These are phyloP conservation scores for Phytomonas sp. DNA, from an alignment of 208 protist species.

Conservation along the genomic window DNA sequence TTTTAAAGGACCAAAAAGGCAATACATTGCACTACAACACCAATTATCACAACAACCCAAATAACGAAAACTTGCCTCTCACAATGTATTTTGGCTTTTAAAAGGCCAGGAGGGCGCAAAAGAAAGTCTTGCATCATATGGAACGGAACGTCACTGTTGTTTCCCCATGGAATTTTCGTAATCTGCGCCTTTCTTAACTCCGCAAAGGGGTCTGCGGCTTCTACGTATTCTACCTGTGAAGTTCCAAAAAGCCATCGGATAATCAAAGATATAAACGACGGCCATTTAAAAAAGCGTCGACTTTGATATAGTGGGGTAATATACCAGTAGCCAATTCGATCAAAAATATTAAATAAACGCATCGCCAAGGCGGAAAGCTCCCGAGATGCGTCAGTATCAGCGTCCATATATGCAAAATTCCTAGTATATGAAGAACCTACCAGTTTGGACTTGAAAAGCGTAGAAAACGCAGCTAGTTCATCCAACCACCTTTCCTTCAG, in stretches of 20 bases:
- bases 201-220: slow-evolving; percentile 17
- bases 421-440: neutral
- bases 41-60: neutral
- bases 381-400: neutral
- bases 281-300: neutral
- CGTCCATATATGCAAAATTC: neutral
- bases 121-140: neutral
- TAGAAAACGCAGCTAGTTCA: slow-evolving; percentile 13
- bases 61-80: neutral
- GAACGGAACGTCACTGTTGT: neutral
- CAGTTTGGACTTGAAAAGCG: neutral
- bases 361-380: neutral
- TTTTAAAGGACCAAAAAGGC: neutral
- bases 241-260: neutral
- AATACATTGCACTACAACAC: neutral
- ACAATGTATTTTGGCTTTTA: neutral
- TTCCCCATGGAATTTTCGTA: slow-evolving; percentile 10
- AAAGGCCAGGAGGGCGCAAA: neutral
- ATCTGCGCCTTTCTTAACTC: slow-evolving; percentile 10
- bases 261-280: neutral
- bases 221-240: neutral
- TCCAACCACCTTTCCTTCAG: slow-evolving; percentile 16
- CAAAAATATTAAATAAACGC: neutral
- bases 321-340: neutral
- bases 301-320: neutral